phyloP scores from a whole-genome alignment of 2,329 filamentous ascomycete genomes.

The Penicillium brevicompactum region DNA sequence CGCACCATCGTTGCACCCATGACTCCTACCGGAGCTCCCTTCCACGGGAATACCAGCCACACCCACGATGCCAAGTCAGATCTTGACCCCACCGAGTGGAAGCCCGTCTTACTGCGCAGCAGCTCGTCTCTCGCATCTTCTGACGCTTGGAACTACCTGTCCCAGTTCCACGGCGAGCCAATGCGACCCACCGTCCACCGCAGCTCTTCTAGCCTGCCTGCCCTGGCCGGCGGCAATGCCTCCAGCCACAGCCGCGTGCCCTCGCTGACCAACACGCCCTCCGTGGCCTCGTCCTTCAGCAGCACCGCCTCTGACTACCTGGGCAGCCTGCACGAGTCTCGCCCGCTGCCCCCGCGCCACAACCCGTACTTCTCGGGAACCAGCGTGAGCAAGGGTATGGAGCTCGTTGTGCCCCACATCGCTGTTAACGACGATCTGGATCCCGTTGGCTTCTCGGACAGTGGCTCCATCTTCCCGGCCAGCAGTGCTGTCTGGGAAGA shows the following conservation, averaged over 20 bases:
- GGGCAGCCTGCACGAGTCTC: constrained; percentile 26
- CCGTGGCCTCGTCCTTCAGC: constrained; percentile 42
- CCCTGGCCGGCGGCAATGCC: constrained; percentile 24
- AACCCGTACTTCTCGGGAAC: constrained; percentile 41
- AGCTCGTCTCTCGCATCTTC: constrained; percentile 32
- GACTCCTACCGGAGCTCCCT: constrained; percentile 36
- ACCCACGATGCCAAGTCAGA: constrained; percentile 44
- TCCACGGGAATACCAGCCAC: constrained; percentile 42
- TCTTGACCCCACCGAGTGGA: constrained; percentile 54
- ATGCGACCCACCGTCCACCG: constrained; percentile 22
- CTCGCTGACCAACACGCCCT: constrained; percentile 41
- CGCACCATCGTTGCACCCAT: constrained; percentile 40
- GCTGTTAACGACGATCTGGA: constrained; percentile 15
- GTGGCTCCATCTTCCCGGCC: constrained; percentile 33
- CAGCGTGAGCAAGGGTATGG: constrained; percentile 37
- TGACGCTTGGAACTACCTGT: constrained; percentile 49
- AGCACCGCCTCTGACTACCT: constrained; percentile 39
- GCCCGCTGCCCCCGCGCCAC: constrained; percentile 44
- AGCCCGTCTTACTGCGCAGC: constrained; percentile 43
- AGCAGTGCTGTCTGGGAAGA: constrained; percentile 33
- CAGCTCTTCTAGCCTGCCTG: constrained; percentile 37
- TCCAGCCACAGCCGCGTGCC: constrained; percentile 23
- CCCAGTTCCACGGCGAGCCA: constrained; percentile 44
- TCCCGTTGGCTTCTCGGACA: constrained; percentile 21
- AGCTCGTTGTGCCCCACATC: constrained; percentile 46